Percentiles rank a stretch among this genome's conserved stretches.
phyloP scores from a whole-genome alignment of 768 basidiomycete genomes.

The Suillus plorans region DNA sequence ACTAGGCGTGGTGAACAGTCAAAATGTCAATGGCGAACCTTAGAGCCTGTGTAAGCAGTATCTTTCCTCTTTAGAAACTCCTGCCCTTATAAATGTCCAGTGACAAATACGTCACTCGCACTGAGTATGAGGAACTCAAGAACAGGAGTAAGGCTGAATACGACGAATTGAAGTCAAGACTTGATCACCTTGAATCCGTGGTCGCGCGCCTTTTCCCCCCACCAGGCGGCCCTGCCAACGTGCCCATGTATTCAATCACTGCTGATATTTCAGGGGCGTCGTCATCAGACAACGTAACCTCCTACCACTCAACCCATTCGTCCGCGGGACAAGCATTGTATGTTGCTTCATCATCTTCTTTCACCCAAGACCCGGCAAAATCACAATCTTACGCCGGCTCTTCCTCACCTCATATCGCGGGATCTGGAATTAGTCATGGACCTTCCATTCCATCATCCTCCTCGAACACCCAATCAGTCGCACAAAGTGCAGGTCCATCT shows the following conservation, averaged over 20 bases:
- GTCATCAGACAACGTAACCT: constrained; percentile 21
- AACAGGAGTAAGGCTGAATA: constrained; percentile 38
- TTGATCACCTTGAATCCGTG: constrained; percentile 59
- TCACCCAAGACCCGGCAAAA: constrained; percentile 25
- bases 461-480: constrained; percentile 18
- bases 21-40: constrained; percentile 81
- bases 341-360: constrained; percentile 22
- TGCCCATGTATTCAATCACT: constrained; percentile 31
- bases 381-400: constrained; percentile 26
- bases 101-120: constrained; percentile 78
- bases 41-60: constrained; percentile 72
- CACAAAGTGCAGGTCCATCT: constrained; percentile 17
- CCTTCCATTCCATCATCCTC: constrained; percentile 19
- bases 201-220: constrained; percentile 42
- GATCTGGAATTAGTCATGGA: constrained; percentile 17
- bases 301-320: constrained; percentile 29
- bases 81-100: constrained; percentile 34
- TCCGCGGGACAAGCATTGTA: constrained; percentile 28
- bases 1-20: constrained; percentile 74
- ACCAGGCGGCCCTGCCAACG: constrained; percentile 22
- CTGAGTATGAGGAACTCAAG: constrained; percentile 77
- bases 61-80: constrained; percentile 2
- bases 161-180: constrained; percentile 62
- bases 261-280: constrained; percentile 30
- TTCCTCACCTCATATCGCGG: constrained; percentile 23